Base-by-base conservation (phyloP, 2,329 filamentous ascomycete genomes). In the Botrytis galanthina region DNA sequence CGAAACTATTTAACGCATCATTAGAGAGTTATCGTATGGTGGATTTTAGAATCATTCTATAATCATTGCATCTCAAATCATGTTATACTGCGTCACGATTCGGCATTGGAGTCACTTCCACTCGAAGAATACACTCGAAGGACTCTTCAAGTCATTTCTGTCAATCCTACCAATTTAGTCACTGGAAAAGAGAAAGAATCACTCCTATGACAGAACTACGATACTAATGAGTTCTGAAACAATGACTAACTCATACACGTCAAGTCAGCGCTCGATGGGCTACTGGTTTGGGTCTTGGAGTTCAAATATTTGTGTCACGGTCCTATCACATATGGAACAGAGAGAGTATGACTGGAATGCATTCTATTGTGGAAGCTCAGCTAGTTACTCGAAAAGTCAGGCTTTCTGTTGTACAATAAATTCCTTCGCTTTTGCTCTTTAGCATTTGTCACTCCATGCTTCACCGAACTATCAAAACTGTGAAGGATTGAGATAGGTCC, bases 371-470 rank as follows among this genome's bases (percentile, higher is more conserved):
- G 1, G 4, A 51, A n/a, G 10, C 48, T 51, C 12, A 2, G 0
- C 2, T 14, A 3, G 4, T n/a, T 14, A 51, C 48, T n/a, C 3
- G 9, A n/a, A n/a, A n/a, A n/a, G 0, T 14, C 48, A 51, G 1
- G 26, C 48, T 14, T 14, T 14, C 4, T 26, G 22, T 9, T 26
- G 1, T 12, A 4, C 46, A 48, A 4, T 5, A 12, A 26, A 48
- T 26, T 26, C 22, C 46, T 12, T 9, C 22, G 2, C 44, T 46
- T 46, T 20, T 46, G 20, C 7, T 46, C 44, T 22, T 20, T 46
- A 22, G 44, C 18, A 46, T 22, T 20, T 0, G 44, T 3, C 20
- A 9, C 18, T 46, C 44, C 44, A 22, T 9, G 20, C 42, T 20
- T 44, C 44, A 46, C 18, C 7, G 18, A 46, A 20, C 7, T 20